These are phyloP conservation scores for Yamadazyma mexicana DNA, from an alignment of 1,139 yeast genomes.

Conservation along the genomic window DNA sequence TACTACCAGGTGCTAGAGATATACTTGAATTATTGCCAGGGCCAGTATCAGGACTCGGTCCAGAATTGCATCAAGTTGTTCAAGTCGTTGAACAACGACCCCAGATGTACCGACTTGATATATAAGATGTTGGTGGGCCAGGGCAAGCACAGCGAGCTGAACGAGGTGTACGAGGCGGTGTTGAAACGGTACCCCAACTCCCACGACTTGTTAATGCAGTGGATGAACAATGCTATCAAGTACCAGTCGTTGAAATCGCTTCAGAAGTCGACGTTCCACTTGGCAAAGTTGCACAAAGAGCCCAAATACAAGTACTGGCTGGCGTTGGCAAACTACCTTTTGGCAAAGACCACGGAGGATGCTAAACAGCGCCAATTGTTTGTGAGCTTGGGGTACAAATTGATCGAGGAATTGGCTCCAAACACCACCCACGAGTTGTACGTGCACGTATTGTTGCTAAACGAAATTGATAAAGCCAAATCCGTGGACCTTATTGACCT, in stretches of 20 bases:
- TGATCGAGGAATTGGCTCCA: slow-evolving; percentile 49
- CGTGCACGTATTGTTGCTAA: slow-evolving; percentile 49
- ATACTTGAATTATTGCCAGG: slow-evolving; percentile 41
- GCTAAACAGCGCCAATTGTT: slow-evolving; percentile 40
- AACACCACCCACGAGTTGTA: slow-evolving; percentile 58
- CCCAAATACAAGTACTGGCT: slow-evolving; percentile 48
- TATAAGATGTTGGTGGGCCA: slow-evolving; percentile 34
- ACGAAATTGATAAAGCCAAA: slow-evolving; percentile 2
- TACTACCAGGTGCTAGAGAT: slow-evolving; percentile 55
- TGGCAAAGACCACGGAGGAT: slow-evolving; percentile 24
- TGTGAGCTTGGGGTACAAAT: slow-evolving; percentile 56
- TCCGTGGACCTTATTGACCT: slow-evolving; percentile 29
- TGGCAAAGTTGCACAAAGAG: slow-evolving; percentile 31
- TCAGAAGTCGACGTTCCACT: slow-evolving; percentile 48
- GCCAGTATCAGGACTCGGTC: slow-evolving; percentile 46
- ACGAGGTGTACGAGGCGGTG: slow-evolving; percentile 54
- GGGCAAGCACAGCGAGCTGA: slow-evolving; percentile 38
- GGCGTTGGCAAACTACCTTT: slow-evolving; percentile 41
- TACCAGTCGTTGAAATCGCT: slow-evolving; percentile 34
- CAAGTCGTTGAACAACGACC: slow-evolving; percentile 53
- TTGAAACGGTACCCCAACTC: slow-evolving; percentile 55
- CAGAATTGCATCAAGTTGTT: slow-evolving; percentile 42
- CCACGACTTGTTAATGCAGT: slow-evolving; percentile 36
- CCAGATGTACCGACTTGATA: slow-evolving; percentile 50
- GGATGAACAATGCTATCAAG: slow-evolving; percentile 46